Evolutionary conservation across 225 moss, liverwort and hornwort species (phyloP).

Genomic region (Pseudoscleropodium purum): DNA sequence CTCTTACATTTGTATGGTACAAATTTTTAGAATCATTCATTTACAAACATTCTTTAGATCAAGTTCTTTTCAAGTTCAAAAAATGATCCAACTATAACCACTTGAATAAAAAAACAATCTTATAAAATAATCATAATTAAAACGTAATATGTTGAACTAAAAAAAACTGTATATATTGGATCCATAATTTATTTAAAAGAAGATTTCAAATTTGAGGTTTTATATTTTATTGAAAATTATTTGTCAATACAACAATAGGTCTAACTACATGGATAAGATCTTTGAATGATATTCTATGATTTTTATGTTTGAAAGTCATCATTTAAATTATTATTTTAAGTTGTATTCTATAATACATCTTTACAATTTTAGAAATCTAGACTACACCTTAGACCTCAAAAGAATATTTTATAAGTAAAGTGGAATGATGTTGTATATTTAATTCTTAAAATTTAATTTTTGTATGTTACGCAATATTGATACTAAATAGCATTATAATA

Average conservation of each 20-base stretch:
- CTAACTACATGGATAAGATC: accelerated
- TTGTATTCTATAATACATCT: background rate
- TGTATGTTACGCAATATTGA: background rate
- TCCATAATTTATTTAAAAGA: background rate
- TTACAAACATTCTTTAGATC: background rate
- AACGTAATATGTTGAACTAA: background rate
- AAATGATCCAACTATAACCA: background rate
- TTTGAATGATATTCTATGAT: too few relatives aligned
- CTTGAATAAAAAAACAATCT: background rate
- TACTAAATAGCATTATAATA: background rate
- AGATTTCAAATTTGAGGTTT: too few relatives aligned
- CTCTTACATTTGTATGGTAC: accelerated
- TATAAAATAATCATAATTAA: background rate
- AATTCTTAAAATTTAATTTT: background rate
- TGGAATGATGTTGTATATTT: background rate
- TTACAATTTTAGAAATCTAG: background rate
- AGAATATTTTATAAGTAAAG: background rate
- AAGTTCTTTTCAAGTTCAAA: background rate
- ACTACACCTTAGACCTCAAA: background rate
- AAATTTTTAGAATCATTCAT: background rate
- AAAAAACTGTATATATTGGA: background rate
- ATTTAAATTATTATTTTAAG: too few relatives aligned
- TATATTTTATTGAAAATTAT: background rate
- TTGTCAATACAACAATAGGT: too few relatives aligned
- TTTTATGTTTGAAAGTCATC: background rate